phyloP scores from a whole-genome alignment of 306 rosid genomes.

The Dalbergia oliveri region DNA sequence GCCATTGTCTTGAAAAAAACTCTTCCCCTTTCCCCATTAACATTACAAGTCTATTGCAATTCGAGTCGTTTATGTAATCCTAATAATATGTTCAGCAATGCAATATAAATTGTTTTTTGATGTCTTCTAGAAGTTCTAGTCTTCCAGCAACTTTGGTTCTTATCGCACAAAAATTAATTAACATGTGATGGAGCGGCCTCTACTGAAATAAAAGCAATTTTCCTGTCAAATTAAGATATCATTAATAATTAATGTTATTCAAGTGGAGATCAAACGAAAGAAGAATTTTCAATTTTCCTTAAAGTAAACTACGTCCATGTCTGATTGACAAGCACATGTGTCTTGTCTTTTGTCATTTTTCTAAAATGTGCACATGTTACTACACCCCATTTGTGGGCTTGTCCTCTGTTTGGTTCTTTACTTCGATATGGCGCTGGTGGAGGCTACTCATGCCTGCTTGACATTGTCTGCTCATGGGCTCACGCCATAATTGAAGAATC shows the following conservation, averaged over 20 bases:
- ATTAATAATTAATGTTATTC: neutral
- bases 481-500: conserved; percentile 57
- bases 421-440: conserved; percentile 55
- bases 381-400: conserved; percentile 59
- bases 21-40: neutral
- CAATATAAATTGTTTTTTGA: neutral
- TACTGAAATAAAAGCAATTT: conserved; percentile 1
- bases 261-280: neutral
- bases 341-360: conserved; percentile 60
- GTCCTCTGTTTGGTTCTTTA: conserved; percentile 52
- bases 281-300: neutral
- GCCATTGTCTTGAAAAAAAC: conserved; percentile 41
- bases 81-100: neutral
- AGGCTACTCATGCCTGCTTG: conserved; percentile 50
- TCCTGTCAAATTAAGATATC: neutral
- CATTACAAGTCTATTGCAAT: neutral
- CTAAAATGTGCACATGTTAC: conserved; percentile 61
- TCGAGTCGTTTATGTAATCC: neutral
- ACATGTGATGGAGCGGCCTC: neutral
- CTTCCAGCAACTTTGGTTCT: neutral
- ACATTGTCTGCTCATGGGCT: conserved; percentile 50
- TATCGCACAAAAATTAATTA: neutral
- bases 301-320: conserved; percentile 33
- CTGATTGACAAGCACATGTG: conserved; percentile 53
- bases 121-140: neutral